These are phyloP conservation scores for Teunomyces stri DNA, from an alignment of 805 yeast species.

Conservation along the genomic window DNA sequence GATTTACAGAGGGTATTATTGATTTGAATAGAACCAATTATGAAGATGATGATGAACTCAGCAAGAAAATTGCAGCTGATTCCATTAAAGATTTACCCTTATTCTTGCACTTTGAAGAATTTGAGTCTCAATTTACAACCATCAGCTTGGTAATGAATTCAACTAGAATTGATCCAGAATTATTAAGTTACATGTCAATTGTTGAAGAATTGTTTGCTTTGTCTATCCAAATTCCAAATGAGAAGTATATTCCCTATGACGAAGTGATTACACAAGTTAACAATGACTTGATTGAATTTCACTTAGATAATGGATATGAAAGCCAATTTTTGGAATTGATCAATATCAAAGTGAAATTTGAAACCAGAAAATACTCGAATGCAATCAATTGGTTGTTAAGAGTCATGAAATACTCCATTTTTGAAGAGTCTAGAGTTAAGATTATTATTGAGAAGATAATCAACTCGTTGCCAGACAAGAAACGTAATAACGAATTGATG, in stretches of 20 bases:
- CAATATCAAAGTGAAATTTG: slow-evolving; percentile 59
- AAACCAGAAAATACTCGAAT: slow-evolving; percentile 55
- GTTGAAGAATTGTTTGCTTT: slow-evolving; percentile 67
- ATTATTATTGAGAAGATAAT: slow-evolving; percentile 62
- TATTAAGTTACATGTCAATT: slow-evolving; percentile 62
- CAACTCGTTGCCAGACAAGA: slow-evolving; percentile 58
- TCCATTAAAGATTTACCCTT: slow-evolving; percentile 53
- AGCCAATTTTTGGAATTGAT: slow-evolving; percentile 66
- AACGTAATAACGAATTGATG: slow-evolving; percentile 63
- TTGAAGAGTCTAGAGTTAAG: slow-evolving; percentile 69
- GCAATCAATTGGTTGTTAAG: slow-evolving; percentile 78
- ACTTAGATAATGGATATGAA: slow-evolving; percentile 55
- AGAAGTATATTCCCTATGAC: slow-evolving; percentile 61
- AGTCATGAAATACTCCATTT: slow-evolving; percentile 61
- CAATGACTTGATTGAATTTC: slow-evolving; percentile 65
- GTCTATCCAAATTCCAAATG: slow-evolving; percentile 66
- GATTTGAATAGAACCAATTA: slow-evolving; percentile 19
- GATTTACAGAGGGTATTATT: slow-evolving; percentile 38
- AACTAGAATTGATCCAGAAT: slow-evolving; percentile 44
- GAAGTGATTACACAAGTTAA: slow-evolving; percentile 72
- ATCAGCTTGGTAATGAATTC: slow-evolving; percentile 62
- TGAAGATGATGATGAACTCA: slow-evolving; percentile 23
- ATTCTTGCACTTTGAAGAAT: slow-evolving; percentile 74
- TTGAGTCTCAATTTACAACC: slow-evolving; percentile 74
- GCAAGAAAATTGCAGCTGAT: slow-evolving; percentile 17